These are phyloP conservation scores for Glycine soja DNA, from an alignment of 306 rosid genomes.

Conservation along the genomic window DNA sequence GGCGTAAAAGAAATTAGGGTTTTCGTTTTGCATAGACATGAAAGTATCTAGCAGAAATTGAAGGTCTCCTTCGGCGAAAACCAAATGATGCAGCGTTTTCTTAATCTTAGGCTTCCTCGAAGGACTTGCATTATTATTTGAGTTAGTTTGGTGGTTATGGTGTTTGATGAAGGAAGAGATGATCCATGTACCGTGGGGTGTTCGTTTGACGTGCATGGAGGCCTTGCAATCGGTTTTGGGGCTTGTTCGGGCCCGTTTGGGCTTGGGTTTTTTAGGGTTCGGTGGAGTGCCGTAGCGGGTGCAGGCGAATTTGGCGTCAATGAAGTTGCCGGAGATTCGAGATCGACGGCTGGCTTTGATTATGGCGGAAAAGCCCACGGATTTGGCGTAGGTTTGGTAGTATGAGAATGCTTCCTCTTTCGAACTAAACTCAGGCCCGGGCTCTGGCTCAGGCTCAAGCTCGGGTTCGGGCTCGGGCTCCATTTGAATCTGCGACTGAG, in stretches of 20 bases:
- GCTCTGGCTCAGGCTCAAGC: not conserved
- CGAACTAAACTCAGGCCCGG: slow-evolving; percentile 63
- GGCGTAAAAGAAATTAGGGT: slow-evolving; percentile 71
- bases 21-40: slow-evolving; percentile 64
- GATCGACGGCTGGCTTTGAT: slow-evolving; percentile 87
- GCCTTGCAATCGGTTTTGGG: slow-evolving; percentile 89
- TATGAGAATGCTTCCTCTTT: slow-evolving; percentile 82
- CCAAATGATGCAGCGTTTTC: slow-evolving; percentile 49
- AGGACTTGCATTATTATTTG: not conserved
- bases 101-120: not conserved
- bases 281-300: slow-evolving; percentile 61
- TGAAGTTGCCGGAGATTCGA: slow-evolving; percentile 77
- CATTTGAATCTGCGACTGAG: too few species aligned
- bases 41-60: slow-evolving; percentile 63
- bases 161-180: slow-evolving; percentile 76
- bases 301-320: slow-evolving; percentile 91
- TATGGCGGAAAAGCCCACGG: slow-evolving; percentile 78
- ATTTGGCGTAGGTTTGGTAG: slow-evolving; percentile 80
- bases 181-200: slow-evolving; percentile 76
- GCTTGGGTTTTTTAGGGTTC: slow-evolving; percentile 33
- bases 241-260: not conserved
- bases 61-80: slow-evolving; percentile 64
- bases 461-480: too few species aligned
- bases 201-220: slow-evolving; percentile 85
- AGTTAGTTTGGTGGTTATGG: slow-evolving; percentile 66